phyloP scores from a whole-genome alignment of 257 asterid species.

The Cruciata laevipes region DNA sequence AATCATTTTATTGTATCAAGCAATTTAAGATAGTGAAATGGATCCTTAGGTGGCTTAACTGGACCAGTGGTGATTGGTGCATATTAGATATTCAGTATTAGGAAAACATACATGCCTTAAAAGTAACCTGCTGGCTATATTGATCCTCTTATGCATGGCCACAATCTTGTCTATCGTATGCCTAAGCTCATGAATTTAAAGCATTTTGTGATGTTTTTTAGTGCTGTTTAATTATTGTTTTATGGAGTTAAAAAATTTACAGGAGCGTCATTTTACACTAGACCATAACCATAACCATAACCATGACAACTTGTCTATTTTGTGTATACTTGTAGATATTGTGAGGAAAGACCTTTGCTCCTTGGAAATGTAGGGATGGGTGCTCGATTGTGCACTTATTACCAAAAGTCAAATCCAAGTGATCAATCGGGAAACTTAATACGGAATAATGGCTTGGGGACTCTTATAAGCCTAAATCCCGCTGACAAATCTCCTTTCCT shows the following conservation, averaged over 20 bases:
- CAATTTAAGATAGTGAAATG: not conserved
- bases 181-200: not conserved
- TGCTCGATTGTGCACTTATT: constrained; percentile 90
- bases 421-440: constrained; percentile 66
- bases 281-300: too few relatives aligned
- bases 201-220: not conserved
- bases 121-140: not conserved
- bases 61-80: not conserved
- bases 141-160: not conserved
- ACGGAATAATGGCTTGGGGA: constrained; percentile 78
- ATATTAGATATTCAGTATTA: not conserved
- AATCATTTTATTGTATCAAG: not conserved
- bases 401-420: constrained; percentile 69
- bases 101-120: not conserved
- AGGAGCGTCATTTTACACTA: not conserved
- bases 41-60: not conserved
- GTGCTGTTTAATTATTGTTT: not conserved
- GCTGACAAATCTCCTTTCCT: constrained; percentile 98
- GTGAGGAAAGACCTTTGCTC: constrained; percentile 97
- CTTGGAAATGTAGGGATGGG: constrained; percentile 97
- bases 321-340: constrained; percentile 50
- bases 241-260: too few relatives aligned
- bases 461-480: constrained; percentile 72
- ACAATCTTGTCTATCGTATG: not conserved
- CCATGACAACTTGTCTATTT: constrained; percentile 13